Conservation (phyloP, 1,139 yeast species). For the Candida sojae region DNA sequence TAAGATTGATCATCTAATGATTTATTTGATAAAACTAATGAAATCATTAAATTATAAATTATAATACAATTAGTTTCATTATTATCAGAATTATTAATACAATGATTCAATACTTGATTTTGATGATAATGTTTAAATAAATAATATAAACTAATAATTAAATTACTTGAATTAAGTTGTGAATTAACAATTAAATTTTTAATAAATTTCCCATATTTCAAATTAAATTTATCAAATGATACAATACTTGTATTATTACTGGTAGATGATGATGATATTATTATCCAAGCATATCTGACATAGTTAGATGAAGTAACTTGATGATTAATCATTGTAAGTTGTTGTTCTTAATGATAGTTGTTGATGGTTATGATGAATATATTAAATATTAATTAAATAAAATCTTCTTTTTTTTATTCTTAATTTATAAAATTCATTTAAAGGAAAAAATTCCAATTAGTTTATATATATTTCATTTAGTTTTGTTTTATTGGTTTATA, state of each 20-base stretch:
- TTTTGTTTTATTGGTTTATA: no score
- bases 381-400: background rate
- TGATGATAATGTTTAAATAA: slow-evolving; percentile 26
- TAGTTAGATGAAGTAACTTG: slow-evolving; percentile 13
- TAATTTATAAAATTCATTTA: no score
- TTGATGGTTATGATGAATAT: background rate
- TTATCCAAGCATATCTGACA: slow-evolving; percentile 16
- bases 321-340: slow-evolving; percentile 4
- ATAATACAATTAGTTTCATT: slow-evolving; percentile 15
- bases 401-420: no score
- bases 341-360: no score
- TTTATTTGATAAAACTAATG: slow-evolving; percentile 50
- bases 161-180: slow-evolving; percentile 31
- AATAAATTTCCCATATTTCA: slow-evolving; percentile 22
- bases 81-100: slow-evolving; percentile 18
- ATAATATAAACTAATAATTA: slow-evolving; percentile 33
- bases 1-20: slow-evolving; percentile 53
- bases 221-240: slow-evolving; percentile 16
- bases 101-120: slow-evolving; percentile 8
- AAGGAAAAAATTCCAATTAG: background rate
- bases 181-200: slow-evolving; percentile 25
- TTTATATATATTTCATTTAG: background rate
- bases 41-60: slow-evolving; percentile 30
- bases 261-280: slow-evolving; percentile 9
- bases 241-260: background rate